Conservation (phyloP, 2,329 filamentous ascomycete species). For the Neopestalotiopsis sp. region DNA sequence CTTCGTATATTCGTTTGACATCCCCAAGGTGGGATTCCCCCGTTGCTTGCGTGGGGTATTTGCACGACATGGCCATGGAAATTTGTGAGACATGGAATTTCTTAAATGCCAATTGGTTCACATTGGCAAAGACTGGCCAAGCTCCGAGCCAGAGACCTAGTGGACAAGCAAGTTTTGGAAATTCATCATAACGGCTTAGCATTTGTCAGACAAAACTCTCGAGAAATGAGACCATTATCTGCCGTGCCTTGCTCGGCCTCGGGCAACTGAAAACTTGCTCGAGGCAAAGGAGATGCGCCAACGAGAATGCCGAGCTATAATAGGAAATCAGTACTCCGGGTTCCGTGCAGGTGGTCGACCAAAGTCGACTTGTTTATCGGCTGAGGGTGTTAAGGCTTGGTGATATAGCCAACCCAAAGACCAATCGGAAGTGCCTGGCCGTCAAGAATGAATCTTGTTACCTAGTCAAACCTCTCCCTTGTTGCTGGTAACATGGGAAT, state of each 20-base stretch:
- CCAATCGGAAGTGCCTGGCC: background rate
- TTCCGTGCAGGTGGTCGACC: background rate
- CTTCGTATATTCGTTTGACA: background rate
- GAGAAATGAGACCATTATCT: background rate
- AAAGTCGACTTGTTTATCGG: background rate
- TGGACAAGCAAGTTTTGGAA: background rate
- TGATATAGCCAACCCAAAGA: background rate
- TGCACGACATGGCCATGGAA: background rate
- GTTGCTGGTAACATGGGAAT: background rate
- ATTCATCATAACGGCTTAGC: background rate
- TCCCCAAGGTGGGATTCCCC: background rate
- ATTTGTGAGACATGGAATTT: background rate
- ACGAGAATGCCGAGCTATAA: background rate
- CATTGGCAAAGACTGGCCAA: background rate
- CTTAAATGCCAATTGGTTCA: background rate
- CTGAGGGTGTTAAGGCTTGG: background rate
- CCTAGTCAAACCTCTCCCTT: background rate
- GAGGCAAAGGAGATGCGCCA: background rate
- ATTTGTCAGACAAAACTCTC: background rate
- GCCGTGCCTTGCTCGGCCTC: background rate
- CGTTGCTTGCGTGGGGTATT: background rate
- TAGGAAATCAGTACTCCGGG: background rate
- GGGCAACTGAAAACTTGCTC: background rate
- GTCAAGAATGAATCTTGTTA: background rate
- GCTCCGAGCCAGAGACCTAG: background rate